Base-by-base conservation (phyloP, 2,329 filamentous ascomycete species). In the Xylariomycetidae sp. region DNA sequence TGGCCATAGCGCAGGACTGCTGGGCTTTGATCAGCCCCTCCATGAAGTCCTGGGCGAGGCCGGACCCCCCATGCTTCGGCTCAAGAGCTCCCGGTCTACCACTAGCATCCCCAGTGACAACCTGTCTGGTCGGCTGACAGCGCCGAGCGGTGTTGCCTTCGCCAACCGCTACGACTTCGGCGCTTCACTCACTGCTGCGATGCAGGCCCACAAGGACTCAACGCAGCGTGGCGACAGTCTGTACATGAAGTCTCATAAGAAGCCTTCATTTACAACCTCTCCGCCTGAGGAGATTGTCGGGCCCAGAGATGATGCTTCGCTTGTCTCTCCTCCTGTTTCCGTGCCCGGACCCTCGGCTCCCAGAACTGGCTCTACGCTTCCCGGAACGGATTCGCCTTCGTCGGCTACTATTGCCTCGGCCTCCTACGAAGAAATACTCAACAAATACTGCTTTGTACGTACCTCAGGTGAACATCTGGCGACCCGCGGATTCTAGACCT, bases 391-490 rank as follows among this genome's bases (percentile, higher is more conserved):
- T 63, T 67, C 74, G 54, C 57, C 70, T 68, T 59, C 63, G 9
- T 45, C 53, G 44, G 48, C 64, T 30, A 63, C 63, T 53, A 81
- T 95, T 46, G 77, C 89, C 40, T 93, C 88, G 44, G 80, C 86
- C 40, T 89, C 90, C 39, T 96, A 98, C 60, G 86, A 93, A 64
- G 92, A 98, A 65, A 76, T 98, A 46, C 84, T 98, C 61, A 89
- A 94, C 70, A 95, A 94, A 70, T 98, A 95, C 73, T 98, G 92
- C 74, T 98, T 96, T 78, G 90, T 95, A 90, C 79, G 90, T 94
- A 74, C 74, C 56, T 62, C 61, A 29, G 22, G 35, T 32, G 30
- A 43, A 27, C 25, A 19, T 22, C 34, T 25, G 41, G 40, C 38
- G 31, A 35, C 31, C 36, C 37, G 17, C 32, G 43, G 46, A 50